These are phyloP conservation scores for Areca catechu DNA, from an alignment of 176 grass and related monocot genomes.

Conservation along the genomic window DNA sequence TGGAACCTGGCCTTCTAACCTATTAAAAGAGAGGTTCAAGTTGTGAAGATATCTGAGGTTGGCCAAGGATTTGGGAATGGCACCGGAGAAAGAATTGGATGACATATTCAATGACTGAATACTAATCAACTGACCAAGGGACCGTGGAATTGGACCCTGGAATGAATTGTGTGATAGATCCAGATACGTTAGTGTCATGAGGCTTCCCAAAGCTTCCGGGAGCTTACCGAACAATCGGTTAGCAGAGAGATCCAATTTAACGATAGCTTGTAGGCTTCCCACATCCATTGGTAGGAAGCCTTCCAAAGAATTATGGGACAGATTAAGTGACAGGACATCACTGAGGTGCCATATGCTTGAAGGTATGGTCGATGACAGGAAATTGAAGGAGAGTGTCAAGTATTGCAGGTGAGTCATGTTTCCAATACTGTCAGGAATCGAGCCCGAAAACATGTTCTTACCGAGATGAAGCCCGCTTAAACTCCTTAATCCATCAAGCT, in stretches of 20 bases:
- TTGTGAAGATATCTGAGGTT: slow-evolving; percentile 7
- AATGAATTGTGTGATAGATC: slow-evolving; percentile 5
- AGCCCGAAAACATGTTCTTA: slow-evolving; percentile 6
- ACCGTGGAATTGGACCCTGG: slow-evolving; percentile 15
- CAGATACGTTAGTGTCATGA: neutral
- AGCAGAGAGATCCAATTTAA: slow-evolving; percentile 4
- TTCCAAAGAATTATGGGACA: slow-evolving; percentile 18
- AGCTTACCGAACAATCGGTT: slow-evolving; percentile 18
- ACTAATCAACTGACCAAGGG: slow-evolving; percentile 14
- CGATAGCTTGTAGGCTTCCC: slow-evolving; percentile 4
- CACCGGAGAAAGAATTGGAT: slow-evolving; percentile 15
- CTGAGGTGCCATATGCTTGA: slow-evolving; percentile 13
- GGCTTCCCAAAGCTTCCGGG: slow-evolving; percentile 16
- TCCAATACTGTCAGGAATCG: slow-evolving; percentile 21
- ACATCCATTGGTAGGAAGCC: slow-evolving; percentile 19
- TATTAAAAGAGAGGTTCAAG: slow-evolving; percentile 24
- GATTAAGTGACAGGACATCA: neutral
- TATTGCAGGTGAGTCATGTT: slow-evolving; percentile 13
- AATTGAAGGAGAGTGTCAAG: neutral
- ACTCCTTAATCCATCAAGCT: slow-evolving; percentile 15
- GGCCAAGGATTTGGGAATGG: slow-evolving; percentile 24
- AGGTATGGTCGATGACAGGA: slow-evolving; percentile 16
- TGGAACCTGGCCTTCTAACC: slow-evolving; percentile 16
- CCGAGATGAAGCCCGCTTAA: slow-evolving; percentile 4
- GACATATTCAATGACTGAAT: slow-evolving; percentile 18